Conservation (phyloP, 306 rosid species). For the Rosa rugosa region DNA sequence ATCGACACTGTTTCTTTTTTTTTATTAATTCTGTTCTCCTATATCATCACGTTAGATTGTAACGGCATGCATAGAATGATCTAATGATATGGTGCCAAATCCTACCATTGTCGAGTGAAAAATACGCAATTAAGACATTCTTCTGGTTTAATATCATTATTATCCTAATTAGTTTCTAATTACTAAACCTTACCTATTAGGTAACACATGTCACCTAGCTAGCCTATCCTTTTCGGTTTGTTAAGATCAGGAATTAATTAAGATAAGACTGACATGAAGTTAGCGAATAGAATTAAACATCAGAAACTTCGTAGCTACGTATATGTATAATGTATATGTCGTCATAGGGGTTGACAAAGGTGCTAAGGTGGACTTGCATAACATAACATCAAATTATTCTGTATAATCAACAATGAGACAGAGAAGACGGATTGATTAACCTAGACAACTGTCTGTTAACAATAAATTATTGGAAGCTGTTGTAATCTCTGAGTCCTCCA, state of each 20-base stretch:
- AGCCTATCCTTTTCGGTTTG: background rate
- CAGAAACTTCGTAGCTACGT: background rate
- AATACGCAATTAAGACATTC: background rate
- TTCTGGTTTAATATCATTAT: background rate
- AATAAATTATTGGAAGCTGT: conserved; percentile 26
- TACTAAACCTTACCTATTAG: background rate
- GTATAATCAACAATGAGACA: conserved; percentile 19
- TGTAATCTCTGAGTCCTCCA: conserved; percentile 20
- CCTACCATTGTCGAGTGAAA: background rate
- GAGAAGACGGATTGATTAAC: conserved; percentile 32
- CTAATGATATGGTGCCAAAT: background rate
- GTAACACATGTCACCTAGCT: conserved; percentile 1
- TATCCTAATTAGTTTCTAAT: background rate
- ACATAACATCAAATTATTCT: conserved; percentile 14
- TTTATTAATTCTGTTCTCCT: background rate
- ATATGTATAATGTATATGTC: conserved; percentile 19
- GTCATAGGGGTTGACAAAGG: conserved; percentile 63
- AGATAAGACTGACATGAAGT: background rate
- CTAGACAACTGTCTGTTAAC: background rate
- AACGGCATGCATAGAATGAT: background rate
- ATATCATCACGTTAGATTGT: background rate
- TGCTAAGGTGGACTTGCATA: conserved; percentile 32
- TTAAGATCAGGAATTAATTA: background rate
- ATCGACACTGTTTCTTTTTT: too few species aligned
- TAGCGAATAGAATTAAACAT: background rate